Conservation (phyloP, 225 moss, liverwort and hornwort genomes). For the Takakia lepidozioides region DNA sequence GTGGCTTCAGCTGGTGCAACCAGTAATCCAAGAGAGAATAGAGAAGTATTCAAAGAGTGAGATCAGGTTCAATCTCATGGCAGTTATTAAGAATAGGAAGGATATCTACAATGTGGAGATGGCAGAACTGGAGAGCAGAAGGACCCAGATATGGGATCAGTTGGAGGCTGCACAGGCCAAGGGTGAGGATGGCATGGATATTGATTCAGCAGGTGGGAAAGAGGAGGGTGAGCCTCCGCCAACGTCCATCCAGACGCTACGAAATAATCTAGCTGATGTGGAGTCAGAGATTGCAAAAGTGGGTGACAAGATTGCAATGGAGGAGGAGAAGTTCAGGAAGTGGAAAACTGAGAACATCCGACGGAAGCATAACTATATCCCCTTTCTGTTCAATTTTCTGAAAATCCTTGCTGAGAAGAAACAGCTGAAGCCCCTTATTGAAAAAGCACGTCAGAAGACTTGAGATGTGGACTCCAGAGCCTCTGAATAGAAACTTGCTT, state of each 20-base stretch:
- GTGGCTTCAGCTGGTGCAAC: conserved; percentile 96
- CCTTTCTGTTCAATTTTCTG: conserved; percentile 94
- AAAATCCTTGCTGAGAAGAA: conserved; percentile 98
- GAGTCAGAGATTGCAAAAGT: conserved; percentile 57
- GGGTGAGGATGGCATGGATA: conserved; percentile 58
- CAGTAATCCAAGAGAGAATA: conserved; percentile 94
- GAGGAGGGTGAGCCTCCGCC: conserved; percentile 15
- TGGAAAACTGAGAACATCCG: conserved; percentile 95
- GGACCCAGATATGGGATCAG: conserved; percentile 41
- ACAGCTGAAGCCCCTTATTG: conserved; percentile 85
- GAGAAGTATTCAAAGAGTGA: conserved; percentile 88
- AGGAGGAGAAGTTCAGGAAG: conserved; percentile 83
- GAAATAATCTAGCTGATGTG: conserved; percentile 34
- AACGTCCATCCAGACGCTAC: conserved; percentile 29
- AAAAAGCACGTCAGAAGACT: conserved; percentile 93
- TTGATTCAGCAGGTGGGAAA: conserved; percentile 58
- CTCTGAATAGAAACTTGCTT: too few species aligned
- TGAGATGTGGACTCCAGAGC: too few species aligned
- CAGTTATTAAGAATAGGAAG: conserved; percentile 82
- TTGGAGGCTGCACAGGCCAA: conserved; percentile 43
- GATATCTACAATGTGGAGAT: conserved; percentile 74
- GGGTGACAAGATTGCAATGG: conserved; percentile 62
- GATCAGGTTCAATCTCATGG: conserved; percentile 98
- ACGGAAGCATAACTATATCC: conserved; percentile 94
- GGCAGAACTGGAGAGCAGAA: conserved; percentile 50